Evolutionary conservation across 225 moss, liverwort and hornwort species (phyloP).

Genomic region (Physcomitrium patens): DNA sequence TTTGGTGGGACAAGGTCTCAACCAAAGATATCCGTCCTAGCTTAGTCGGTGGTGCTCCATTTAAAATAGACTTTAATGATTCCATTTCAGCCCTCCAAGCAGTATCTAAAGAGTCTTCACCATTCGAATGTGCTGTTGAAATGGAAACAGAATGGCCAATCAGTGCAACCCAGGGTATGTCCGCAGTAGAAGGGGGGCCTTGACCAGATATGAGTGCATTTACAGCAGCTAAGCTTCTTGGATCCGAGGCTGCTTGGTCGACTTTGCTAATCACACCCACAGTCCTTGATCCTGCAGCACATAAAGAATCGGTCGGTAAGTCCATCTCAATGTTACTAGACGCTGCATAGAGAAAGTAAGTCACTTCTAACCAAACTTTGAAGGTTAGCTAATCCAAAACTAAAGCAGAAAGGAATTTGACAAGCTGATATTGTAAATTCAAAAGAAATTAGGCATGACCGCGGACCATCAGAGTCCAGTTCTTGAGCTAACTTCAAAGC

Average conservation of each 20-base stretch:
- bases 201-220: slow-evolving; percentile 82
- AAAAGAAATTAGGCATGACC: background rate
- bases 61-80: slow-evolving; percentile 70
- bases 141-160: slow-evolving; percentile 96
- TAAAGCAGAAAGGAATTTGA: background rate
- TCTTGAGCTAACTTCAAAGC: slow-evolving; percentile 91
- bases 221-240: slow-evolving; percentile 82
- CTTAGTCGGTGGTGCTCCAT: slow-evolving; percentile 56
- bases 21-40: slow-evolving; percentile 90
- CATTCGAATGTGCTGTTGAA: slow-evolving; percentile 77
- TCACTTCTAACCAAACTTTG: too few species aligned
- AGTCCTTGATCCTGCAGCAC: slow-evolving; percentile 70
- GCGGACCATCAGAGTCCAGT: slow-evolving; percentile 81
- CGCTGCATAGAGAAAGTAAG: too few species aligned
- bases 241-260: slow-evolving; percentile 92
- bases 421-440: background rate
- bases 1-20: slow-evolving; percentile 81
- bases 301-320: background rate
- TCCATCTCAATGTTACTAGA: too few species aligned
- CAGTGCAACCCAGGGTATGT: slow-evolving; percentile 95
- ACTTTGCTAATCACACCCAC: slow-evolving; percentile 97
- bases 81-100: slow-evolving; percentile 95
- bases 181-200: slow-evolving; percentile 77
- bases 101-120: slow-evolving; percentile 88
- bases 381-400: background rate